Percentiles rank a stretch among this genome's conserved stretches.
phyloP scores from a whole-genome alignment of 805 yeast genomes.

The Trichomonascus vanleenenianus region DNA sequence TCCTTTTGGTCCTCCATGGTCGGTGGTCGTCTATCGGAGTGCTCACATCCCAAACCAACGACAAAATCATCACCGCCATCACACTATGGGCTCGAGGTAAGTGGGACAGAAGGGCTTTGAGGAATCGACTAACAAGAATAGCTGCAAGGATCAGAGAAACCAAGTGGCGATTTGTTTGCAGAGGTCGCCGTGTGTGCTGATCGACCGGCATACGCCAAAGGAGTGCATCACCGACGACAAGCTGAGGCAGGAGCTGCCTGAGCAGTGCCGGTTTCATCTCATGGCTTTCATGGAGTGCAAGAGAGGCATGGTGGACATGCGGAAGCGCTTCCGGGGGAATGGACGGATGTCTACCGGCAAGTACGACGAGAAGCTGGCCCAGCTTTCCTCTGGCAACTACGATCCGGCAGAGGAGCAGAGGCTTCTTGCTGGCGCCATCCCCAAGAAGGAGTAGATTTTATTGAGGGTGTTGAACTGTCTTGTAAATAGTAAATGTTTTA shows the following conservation, averaged over 20 bases:
- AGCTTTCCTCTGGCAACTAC: slow-evolving; percentile 71
- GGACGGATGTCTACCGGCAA: slow-evolving; percentile 91
- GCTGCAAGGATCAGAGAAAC: slow-evolving; percentile 89
- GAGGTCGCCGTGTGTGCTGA: slow-evolving; percentile 91
- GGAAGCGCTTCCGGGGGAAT: slow-evolving; percentile 86
- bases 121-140: slow-evolving; percentile 21
- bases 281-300: slow-evolving; percentile 84
- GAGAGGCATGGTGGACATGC: slow-evolving; percentile 78
- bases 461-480: background rate
- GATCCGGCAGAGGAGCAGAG: slow-evolving; percentile 74
- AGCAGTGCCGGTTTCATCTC: slow-evolving; percentile 77
- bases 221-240: slow-evolving; percentile 80
- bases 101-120: background rate
- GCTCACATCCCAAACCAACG: background rate
- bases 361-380: slow-evolving; percentile 80
- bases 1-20: slow-evolving; percentile 2
- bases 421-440: slow-evolving; percentile 39
- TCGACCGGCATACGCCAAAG: slow-evolving; percentile 83
- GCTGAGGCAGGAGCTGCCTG: slow-evolving; percentile 70
- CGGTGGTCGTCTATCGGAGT: background rate
- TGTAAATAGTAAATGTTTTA: background rate
- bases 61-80: background rate
- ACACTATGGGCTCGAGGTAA: slow-evolving; percentile 15
- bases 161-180: slow-evolving; percentile 96
- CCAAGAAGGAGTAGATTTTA: background rate